These are phyloP conservation scores for thale cress (Arabidopsis thaliana) DNA, from an alignment of 345 rosid genomes.

Conservation along the genomic window DNA sequence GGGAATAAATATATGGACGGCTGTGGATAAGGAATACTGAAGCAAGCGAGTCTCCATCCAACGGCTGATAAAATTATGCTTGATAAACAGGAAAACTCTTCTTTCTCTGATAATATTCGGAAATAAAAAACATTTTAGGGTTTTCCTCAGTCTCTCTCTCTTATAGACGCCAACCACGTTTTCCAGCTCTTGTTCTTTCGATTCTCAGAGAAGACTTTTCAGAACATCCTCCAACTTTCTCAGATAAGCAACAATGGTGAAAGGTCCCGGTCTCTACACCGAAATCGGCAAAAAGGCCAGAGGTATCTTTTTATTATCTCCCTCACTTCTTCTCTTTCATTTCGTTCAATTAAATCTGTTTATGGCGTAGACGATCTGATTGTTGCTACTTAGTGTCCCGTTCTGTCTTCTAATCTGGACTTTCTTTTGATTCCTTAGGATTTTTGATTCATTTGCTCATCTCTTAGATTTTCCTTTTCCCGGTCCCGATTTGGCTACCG, in stretches of 20 bases:
- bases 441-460: background rate
- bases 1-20: conserved; percentile 33
- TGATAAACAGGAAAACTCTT: conserved; percentile 1
- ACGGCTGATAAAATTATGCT: conserved; percentile 33
- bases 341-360: background rate
- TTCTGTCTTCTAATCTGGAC: background rate
- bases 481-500: background rate
- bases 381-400: background rate
- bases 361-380: background rate
- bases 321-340: background rate
- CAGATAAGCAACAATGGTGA: conserved; percentile 54
- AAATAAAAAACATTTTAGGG: conserved; percentile 32
- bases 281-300: conserved; percentile 95
- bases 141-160: background rate
- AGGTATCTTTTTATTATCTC: conserved; percentile 48
- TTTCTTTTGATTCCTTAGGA: background rate
- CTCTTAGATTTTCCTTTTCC: background rate
- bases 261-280: conserved; percentile 93
- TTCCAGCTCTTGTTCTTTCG: background rate
- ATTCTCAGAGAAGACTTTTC: background rate
- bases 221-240: background rate
- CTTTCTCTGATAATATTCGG: background rate
- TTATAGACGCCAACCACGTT: conserved; percentile 7
- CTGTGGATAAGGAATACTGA: conserved; percentile 3
- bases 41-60: conserved; percentile 7